phyloP scores from a whole-genome alignment of 352 stramenopile species.

The Phytophthora palmivora region DNA sequence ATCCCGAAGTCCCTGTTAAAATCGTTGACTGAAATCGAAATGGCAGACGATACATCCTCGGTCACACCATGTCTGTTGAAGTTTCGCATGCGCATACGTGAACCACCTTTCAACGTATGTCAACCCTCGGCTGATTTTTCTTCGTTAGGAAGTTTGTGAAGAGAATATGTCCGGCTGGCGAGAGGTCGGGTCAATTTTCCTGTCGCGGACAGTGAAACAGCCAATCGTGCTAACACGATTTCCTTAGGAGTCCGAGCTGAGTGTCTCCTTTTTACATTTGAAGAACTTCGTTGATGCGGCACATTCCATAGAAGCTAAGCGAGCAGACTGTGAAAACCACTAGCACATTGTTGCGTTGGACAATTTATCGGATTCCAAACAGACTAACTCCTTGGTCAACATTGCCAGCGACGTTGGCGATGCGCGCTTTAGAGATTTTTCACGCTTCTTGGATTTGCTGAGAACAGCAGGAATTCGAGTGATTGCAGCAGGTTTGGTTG shows the following conservation, averaged over 20 bases:
- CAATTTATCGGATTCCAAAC: conserved; percentile 8
- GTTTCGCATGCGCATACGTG: not conserved
- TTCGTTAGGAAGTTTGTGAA: conserved; percentile 7
- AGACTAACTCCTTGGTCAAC: conserved; percentile 3
- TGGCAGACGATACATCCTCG: too few relatives aligned
- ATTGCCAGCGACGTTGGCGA: conserved; percentile 16
- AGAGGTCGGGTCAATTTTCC: conserved; percentile 18
- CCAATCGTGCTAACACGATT: conserved; percentile 4
- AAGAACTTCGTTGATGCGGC: conserved; percentile 26
- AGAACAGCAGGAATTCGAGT: conserved; percentile 12
- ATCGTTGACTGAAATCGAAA: too few relatives aligned
- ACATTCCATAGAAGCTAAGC: conserved; percentile 37
- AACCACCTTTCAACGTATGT: conserved; percentile 11
- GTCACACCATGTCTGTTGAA: too few relatives aligned
- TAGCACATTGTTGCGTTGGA: conserved; percentile 26
- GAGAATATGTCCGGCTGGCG: conserved; percentile 4
- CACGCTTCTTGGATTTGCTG: conserved; percentile 20
- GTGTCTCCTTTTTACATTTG: conserved; percentile 18
- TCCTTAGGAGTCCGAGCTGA: conserved; percentile 4
- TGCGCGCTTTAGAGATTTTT: conserved; percentile 8
- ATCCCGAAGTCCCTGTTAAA: too few relatives aligned
- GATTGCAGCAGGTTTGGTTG: not conserved
- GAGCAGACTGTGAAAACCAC: conserved; percentile 18
- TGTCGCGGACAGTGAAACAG: conserved; percentile 16
- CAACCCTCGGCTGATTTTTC: conserved; percentile 4